Conservation (phyloP, 768 basidiomycete genomes). For the Leccinum ochraceum region DNA sequence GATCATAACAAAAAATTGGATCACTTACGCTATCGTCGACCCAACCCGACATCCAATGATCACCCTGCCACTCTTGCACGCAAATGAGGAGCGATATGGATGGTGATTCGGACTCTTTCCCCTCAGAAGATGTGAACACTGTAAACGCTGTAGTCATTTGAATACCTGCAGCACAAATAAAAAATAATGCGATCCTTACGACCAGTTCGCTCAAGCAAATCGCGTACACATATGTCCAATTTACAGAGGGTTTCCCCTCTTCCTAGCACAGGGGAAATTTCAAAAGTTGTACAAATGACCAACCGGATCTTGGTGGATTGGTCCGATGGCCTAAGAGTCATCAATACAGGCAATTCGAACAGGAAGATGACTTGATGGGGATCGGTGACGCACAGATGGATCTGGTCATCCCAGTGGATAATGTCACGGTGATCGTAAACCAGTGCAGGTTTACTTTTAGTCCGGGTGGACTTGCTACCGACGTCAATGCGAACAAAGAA, state of each 20-base stretch:
- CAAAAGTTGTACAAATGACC: neutral
- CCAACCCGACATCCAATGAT: neutral
- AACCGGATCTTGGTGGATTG: neutral
- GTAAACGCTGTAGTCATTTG: neutral
- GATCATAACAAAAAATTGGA: neutral
- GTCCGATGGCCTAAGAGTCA: neutral
- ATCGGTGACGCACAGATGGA: neutral
- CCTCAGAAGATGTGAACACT: neutral
- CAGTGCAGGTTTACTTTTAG: slow-evolving; percentile 3
- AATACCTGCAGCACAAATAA: neutral
- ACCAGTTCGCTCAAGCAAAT: neutral
- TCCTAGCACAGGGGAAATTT: neutral
- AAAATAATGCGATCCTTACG: neutral
- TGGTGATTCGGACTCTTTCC: neutral
- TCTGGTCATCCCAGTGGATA: slow-evolving; percentile 16
- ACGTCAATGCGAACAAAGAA: slow-evolving; percentile 17
- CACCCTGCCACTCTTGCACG: neutral
- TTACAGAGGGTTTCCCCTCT: neutral
- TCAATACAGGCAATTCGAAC: neutral
- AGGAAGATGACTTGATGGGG: neutral
- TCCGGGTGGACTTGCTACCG: slow-evolving; percentile 1
- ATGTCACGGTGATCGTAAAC: neutral
- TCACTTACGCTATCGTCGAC: neutral
- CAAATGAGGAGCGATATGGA: slow-evolving; percentile 2
- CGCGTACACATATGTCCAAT: neutral